Evolutionary conservation across 2,329 filamentous ascomycete genomes (phyloP), one percentile per base, ranked within the genome.

Genomic region (Colletotrichum eremochloae): DNA sequence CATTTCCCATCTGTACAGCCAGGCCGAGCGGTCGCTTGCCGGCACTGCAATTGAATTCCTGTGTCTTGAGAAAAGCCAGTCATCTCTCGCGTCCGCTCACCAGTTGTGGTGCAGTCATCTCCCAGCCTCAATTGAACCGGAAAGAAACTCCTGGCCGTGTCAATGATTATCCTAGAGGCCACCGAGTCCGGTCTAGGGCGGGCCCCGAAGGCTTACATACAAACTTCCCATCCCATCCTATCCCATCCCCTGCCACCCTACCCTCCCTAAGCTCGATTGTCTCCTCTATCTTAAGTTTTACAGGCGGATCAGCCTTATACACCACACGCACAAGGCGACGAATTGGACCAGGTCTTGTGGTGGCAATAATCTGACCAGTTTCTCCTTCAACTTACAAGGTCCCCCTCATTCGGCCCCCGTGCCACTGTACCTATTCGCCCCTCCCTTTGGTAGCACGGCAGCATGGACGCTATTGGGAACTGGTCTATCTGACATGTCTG

Each of bases 311-410:
- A 65, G 66, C 70, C 66, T 72, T 70, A 64, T 53, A 64, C 44
- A 56, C 52, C 58, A 44, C 29, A 53, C 1, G 24, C 20, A 44
- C 38, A 60, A 15, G 44, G 1, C 1, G 18, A 18, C 24, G 36
- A 18, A 29, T 60, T n/a, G 65, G 52, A 58, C 58, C 9, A 31
- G 3, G 29, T 36, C 4, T 31, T 20, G 24, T 46, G 44, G 68
- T 72, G 57, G 68, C 68, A 67, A 72, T 52, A 40, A 63, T 67
- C 67, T 67, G 57, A 48, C 53, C 57, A 62, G 38, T 42, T 20
- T 31, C 48, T 66, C 20, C 65, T 56, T 42, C 42, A 42, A 31
- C 31, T 46, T 5, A 36, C 31, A 58, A 24, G 50, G 1, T 2
- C 14, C 3, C 3, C 5, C 46, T 33, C 15, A 3, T 0, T 52